Base-by-base conservation (phyloP, 1,284 basidiomycete genomes). In the Calocybe gambosa region DNA sequence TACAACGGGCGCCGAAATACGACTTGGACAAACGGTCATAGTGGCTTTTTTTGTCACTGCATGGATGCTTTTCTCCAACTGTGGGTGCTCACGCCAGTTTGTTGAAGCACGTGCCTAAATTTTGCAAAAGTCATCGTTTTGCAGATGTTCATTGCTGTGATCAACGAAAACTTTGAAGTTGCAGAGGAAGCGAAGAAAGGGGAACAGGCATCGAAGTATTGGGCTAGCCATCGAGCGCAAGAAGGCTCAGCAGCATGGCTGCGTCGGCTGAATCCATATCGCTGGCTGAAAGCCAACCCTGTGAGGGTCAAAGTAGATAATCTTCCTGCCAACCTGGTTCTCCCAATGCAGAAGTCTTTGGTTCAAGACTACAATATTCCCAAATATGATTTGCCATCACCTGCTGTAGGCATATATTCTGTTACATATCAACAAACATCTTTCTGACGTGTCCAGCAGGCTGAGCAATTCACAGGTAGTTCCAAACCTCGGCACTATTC, bases 81-180 rank as follows among this genome's bases (percentile, higher is more conserved):
- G 90, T 92, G 54, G 62, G 89, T 68, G 13, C 45, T 58, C 33
- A 25, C 42, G 15, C 38, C 48, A 50, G 28, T 39, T 10, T 37
- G 18, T n/a, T n/a, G n/a, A n/a, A n/a, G n/a, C n/a, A 29, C 35
- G 7, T 13, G n/a, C 45, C 43, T 55, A 49, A 54, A 44, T 28
- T n/a, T 28, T 2, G 3, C 40, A 45, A 75, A 51, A 93, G 92
- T 94, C 70, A 93, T 97, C 58, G 75, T 98, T n/a, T 65, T 96
- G 47, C 93, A 97, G 59, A 91, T 98, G 85, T 97, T 98, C 71
- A 93, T 99, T 59, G 95, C 94, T 28, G 94, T 98, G 44, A 94
- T 99, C 74, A 93, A 96, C 64, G 94, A 97, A 71, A 97, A 96
- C 66, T 98, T 98, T 57, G 78, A 87, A 36, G 81, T 97, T 3